Evolutionary conservation across 1,284 basidiomycete genomes (phyloP).

Genomic region (Leccinum fallax): DNA sequence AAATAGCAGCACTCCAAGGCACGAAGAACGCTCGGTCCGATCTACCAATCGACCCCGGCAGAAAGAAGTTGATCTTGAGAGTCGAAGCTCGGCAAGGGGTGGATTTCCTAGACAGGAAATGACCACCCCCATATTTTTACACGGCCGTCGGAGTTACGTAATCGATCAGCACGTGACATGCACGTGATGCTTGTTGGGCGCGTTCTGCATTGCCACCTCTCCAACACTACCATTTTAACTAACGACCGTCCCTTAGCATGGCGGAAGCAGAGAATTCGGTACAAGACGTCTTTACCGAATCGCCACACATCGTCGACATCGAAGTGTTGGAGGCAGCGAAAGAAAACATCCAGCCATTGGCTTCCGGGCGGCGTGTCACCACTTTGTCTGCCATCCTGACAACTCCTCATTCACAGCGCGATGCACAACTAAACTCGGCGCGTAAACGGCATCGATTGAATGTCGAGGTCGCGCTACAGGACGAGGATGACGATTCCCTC

Average conservation of each 20-base stretch:
- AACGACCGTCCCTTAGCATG: constrained; percentile 14
- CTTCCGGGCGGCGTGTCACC: constrained; percentile 71
- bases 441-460: constrained; percentile 60
- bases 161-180: constrained; percentile 13
- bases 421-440: constrained; percentile 62
- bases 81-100: too few species aligned
- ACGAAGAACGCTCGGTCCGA: neutral
- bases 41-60: too few species aligned
- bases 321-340: constrained; percentile 81
- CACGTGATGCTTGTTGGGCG: constrained; percentile 30
- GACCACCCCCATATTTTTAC: too few species aligned
- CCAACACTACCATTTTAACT: neutral
- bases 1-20: neutral
- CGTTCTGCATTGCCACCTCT: constrained; percentile 8
- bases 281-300: constrained; percentile 31
- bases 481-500: constrained; percentile 56
- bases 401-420: constrained; percentile 74
- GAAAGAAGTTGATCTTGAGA: too few species aligned
- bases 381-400: constrained; percentile 69
- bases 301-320: constrained; percentile 59
- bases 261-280: constrained; percentile 18
- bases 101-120: too few species aligned
- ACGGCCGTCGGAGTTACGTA: neutral
- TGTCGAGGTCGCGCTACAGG: constrained; percentile 54
- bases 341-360: constrained; percentile 81